Conservation (phyloP, 2,329 filamentous ascomycete species). For the Didymella glomerata region DNA sequence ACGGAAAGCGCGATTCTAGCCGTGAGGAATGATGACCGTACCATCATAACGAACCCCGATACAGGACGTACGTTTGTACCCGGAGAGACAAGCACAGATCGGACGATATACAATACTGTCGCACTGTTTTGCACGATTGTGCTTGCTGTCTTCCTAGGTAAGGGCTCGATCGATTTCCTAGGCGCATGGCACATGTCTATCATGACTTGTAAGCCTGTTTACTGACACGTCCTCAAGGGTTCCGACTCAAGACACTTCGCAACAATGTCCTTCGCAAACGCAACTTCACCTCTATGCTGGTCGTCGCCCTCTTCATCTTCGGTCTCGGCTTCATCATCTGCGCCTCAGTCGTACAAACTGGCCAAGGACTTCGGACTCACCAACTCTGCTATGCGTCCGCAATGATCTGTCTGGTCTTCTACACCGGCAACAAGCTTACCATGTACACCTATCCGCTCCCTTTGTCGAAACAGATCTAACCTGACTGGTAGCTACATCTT, state of each 20-base stretch:
- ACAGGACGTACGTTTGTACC: slow-evolving; percentile 22
- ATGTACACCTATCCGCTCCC: slow-evolving; percentile 23
- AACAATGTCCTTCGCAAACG: slow-evolving; percentile 25
- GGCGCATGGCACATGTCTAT: neutral
- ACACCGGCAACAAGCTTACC: slow-evolving; percentile 45
- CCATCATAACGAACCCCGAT: slow-evolving; percentile 19
- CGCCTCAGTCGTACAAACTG: slow-evolving; percentile 37
- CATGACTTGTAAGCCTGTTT: neutral
- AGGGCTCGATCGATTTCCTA: neutral
- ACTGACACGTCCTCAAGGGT: slow-evolving; percentile 16
- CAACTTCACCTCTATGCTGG: slow-evolving; percentile 22
- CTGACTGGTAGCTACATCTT: slow-evolving; percentile 43
- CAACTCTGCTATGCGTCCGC: slow-evolving; percentile 44
- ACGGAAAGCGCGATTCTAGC: neutral
- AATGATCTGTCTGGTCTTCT: slow-evolving; percentile 51
- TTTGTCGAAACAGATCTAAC: neutral
- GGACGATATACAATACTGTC: slow-evolving; percentile 25
- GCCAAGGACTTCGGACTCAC: slow-evolving; percentile 36
- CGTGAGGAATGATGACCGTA: slow-evolving; percentile 16
- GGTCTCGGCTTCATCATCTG: slow-evolving; percentile 27
- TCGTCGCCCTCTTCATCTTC: slow-evolving; percentile 21
- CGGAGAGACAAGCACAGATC: slow-evolving; percentile 20
- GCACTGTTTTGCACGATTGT: slow-evolving; percentile 22
- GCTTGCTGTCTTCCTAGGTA: slow-evolving; percentile 21
- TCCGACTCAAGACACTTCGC: slow-evolving; percentile 23